These are phyloP conservation scores for Pestalotiopsis sp. DNA, from an alignment of 2,329 filamentous ascomycete genomes.

Conservation along the genomic window DNA sequence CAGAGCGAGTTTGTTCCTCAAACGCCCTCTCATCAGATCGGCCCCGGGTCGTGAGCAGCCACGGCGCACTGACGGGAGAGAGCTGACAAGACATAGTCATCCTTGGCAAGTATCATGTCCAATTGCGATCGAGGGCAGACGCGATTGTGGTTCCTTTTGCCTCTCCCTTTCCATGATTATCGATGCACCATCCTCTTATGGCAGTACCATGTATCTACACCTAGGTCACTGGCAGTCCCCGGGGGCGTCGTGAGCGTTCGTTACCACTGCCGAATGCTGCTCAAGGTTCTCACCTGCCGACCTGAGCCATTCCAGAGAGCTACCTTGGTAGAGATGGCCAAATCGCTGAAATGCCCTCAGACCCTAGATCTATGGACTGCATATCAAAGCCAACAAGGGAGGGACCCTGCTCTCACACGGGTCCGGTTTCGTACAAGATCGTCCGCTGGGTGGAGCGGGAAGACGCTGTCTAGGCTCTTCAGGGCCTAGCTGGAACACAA, in stretches of 20 bases:
- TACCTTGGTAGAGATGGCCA: not conserved
- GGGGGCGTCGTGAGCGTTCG: not conserved
- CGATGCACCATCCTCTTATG: not conserved
- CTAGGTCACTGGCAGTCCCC: not conserved
- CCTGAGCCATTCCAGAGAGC: not conserved
- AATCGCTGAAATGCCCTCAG: conserved; percentile 3
- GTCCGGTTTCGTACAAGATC: not conserved
- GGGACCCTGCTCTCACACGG: not conserved
- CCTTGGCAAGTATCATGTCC: not conserved
- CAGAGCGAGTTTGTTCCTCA: conserved; percentile 4
- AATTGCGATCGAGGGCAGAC: not conserved
- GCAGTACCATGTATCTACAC: not conserved
- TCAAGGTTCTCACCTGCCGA: not conserved
- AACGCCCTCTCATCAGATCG: not conserved
- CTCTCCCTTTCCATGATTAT: not conserved
- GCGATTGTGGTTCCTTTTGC: not conserved
- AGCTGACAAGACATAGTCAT: not conserved
- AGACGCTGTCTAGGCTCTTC: too few relatives aligned
- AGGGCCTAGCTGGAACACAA: too few relatives aligned
- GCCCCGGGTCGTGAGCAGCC: not conserved
- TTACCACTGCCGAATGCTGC: not conserved
- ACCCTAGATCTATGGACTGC: not conserved
- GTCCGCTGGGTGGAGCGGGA: not conserved
- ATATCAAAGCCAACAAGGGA: not conserved
- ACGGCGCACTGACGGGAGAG: conserved; percentile 1